Conservation (phyloP, 768 basidiomycete species). For the Cytidiella melzeri region DNA sequence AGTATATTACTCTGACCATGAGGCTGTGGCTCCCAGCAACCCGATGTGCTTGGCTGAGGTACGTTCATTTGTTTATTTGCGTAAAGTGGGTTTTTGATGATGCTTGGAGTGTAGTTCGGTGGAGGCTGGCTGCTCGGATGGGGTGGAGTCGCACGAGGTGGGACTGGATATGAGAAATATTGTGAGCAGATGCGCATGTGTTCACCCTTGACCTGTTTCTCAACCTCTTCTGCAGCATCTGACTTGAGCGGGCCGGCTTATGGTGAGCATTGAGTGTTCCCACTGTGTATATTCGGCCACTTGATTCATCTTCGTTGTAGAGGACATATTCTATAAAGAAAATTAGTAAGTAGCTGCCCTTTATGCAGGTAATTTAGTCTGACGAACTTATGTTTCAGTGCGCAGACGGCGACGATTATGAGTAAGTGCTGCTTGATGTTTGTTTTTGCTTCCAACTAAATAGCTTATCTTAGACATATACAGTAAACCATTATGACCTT, state of each 20-base stretch:
- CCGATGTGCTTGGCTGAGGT: constrained; percentile 49
- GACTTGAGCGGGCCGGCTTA: constrained; percentile 38
- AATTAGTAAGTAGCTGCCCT: constrained; percentile 33
- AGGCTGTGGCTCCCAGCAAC: constrained; percentile 37
- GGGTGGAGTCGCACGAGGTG: constrained; percentile 34
- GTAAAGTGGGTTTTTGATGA: too few species aligned
- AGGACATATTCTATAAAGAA: constrained; percentile 49
- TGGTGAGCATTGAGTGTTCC: constrained; percentile 23
- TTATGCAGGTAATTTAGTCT: neutral
- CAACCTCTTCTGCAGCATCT: constrained; percentile 26
- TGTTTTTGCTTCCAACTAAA: too few species aligned
- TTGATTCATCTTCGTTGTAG: constrained; percentile 18
- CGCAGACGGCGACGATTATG: constrained; percentile 45
- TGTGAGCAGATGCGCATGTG: too few species aligned
- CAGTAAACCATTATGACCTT: constrained; percentile 36
- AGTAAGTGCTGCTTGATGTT: constrained; percentile 36
- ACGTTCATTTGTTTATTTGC: too few species aligned
- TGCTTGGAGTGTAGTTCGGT: constrained; percentile 45
- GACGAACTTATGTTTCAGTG: constrained; percentile 17
- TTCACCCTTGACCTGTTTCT: too few species aligned
- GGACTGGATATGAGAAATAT: constrained; percentile 47
- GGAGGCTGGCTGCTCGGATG: constrained; percentile 43
- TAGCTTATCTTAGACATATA: constrained; percentile 47
- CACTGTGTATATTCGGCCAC: neutral
- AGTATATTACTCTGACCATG: constrained; percentile 40